These are phyloP conservation scores for Ophiostoma novo-ulmi DNA, from an alignment of 2,329 filamentous ascomycete species.

Conservation along the genomic window DNA sequence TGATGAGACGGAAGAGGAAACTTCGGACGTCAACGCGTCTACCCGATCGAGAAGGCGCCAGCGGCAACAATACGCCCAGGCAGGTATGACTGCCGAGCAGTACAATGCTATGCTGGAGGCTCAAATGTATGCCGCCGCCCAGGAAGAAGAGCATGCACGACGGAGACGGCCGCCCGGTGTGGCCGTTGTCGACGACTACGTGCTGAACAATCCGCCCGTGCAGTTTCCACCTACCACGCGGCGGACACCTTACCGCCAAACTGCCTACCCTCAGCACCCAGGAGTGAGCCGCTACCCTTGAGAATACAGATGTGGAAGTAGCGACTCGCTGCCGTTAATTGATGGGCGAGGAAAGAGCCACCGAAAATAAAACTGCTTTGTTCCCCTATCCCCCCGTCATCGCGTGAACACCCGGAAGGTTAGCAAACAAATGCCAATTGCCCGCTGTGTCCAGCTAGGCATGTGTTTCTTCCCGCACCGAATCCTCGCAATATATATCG, in stretches of 20 bases:
- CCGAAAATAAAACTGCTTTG: neutral
- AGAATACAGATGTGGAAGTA: neutral
- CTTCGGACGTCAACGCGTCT: neutral
- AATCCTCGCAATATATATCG: neutral
- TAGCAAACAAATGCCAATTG: neutral
- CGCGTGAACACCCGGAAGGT: neutral
- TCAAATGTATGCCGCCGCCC: neutral
- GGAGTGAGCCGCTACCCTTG: slow-evolving; percentile 12
- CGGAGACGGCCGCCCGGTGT: slow-evolving; percentile 16
- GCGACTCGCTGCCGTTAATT: no score
- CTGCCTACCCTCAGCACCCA: slow-evolving; percentile 15
- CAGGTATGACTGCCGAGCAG: neutral
- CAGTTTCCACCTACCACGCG: slow-evolving; percentile 25
- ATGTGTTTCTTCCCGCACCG: neutral
- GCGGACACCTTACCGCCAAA: slow-evolving; percentile 20
- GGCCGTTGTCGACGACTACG: slow-evolving; percentile 10
- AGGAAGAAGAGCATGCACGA: neutral
- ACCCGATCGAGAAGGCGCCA: slow-evolving; percentile 10
- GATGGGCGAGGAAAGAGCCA: neutral
- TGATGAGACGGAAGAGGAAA: slow-evolving; percentile 6
- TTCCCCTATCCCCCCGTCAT: neutral
- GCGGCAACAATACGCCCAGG: neutral
- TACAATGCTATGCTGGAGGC: neutral
- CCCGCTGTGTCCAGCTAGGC: neutral
- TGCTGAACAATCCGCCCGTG: slow-evolving; percentile 26